Evolutionary conservation across 345 rosid species (phyloP).

Genomic region (Triadica sebifera): DNA sequence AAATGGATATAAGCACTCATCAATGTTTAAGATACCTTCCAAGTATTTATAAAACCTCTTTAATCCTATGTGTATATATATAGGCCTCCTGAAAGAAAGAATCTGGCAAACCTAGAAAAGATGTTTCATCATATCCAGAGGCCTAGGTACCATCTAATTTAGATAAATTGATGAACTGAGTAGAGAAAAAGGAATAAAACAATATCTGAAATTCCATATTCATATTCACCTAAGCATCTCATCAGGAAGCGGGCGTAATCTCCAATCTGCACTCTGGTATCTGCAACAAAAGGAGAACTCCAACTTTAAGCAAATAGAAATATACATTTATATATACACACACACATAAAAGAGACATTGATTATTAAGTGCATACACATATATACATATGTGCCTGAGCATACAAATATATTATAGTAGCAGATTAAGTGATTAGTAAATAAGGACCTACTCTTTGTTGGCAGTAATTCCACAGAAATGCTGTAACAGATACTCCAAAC

Average conservation of each 20-base stretch:
- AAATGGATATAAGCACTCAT: no score
- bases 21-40: no score
- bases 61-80: no score
- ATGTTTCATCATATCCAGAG: not conserved
- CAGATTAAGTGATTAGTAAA: conserved; percentile 11
- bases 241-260: conserved; percentile 84
- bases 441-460: conserved; percentile 69
- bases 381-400: no score
- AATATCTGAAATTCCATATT: not conserved
- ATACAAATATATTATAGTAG: not conserved
- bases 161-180: not conserved
- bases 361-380: no score
- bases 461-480: conserved; percentile 77
- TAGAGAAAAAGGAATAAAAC: not conserved
- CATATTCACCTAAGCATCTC: conserved; percentile 68
- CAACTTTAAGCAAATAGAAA: conserved; percentile 15
- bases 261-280: conserved; percentile 97
- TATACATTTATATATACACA: not conserved
- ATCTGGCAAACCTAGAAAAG: not conserved
- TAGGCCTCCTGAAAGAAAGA: not conserved
- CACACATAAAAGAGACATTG: no score
- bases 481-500: conserved; percentile 76
- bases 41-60: no score
- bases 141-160: not conserved
- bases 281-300: conserved; percentile 49